Evolutionary conservation across 345 rosid species (phyloP).

Genomic region (Fremontodendron californicum): DNA sequence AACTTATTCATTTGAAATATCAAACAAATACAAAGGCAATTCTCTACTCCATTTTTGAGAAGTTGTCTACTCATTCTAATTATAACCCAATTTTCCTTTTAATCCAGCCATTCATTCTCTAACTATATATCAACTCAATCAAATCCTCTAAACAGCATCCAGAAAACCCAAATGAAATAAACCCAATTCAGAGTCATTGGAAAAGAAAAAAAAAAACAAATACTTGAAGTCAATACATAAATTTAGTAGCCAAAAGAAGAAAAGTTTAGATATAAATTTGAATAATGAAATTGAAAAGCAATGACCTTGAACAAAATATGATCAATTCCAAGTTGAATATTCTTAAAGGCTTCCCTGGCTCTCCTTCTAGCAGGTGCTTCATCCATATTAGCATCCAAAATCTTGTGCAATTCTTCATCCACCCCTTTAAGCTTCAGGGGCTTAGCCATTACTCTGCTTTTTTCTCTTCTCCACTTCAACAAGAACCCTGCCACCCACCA

Average conservation of each 20-base stretch:
- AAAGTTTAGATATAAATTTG: neutral
- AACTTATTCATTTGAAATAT: neutral
- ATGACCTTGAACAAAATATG: slow-evolving; percentile 83
- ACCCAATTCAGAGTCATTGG: neutral
- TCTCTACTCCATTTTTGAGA: neutral
- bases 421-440: slow-evolving; percentile 38
- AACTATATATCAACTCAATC: neutral
- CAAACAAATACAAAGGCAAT: neutral
- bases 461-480: slow-evolving; percentile 19
- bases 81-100: neutral
- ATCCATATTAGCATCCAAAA: slow-evolving; percentile 63
- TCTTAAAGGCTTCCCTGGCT: slow-evolving; percentile 74
- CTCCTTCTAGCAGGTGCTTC: slow-evolving; percentile 67
- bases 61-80: neutral
- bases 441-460: slow-evolving; percentile 35
- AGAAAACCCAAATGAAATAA: neutral
- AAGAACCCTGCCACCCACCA: slow-evolving; percentile 22
- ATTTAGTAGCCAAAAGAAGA: neutral
- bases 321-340: slow-evolving; percentile 66
- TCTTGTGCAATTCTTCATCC: slow-evolving; percentile 50
- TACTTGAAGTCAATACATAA: neutral
- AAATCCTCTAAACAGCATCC: neutral
- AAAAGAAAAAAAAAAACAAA: neutral
- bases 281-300: neutral
- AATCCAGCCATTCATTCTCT: neutral